phyloP scores from a whole-genome alignment of 192 early-diverging fungal genomes.

The Dimargaris xerosporica region DNA sequence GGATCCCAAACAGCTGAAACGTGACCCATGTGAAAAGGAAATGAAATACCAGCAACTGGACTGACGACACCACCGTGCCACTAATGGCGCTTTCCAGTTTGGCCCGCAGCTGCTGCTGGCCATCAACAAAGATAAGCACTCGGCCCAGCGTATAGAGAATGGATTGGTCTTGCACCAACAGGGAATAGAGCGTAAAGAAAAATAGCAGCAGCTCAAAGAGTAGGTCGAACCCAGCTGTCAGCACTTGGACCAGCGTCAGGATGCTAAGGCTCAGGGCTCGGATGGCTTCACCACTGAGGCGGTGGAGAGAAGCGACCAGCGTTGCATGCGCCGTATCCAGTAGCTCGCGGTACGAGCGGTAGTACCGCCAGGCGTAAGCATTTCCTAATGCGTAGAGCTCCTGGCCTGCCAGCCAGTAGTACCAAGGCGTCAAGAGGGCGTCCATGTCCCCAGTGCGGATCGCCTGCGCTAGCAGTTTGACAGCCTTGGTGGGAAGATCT shows the following conservation, averaged over 20 bases:
- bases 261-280: slow-evolving; percentile 3
- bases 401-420: slow-evolving; percentile 2
- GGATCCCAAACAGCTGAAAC: background rate
- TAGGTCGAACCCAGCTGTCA: slow-evolving; percentile 4
- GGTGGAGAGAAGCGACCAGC: background rate
- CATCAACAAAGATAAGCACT: slow-evolving; percentile 8
- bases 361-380: background rate
- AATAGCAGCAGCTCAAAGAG: background rate
- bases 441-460: background rate
- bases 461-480: background rate
- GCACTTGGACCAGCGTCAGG: background rate
- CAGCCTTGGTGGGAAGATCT: no score
- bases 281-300: background rate
- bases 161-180: slow-evolving; percentile 9
- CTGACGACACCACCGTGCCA: background rate
- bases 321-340: background rate
- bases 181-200: slow-evolving; percentile 11
- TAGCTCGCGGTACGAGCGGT: background rate
- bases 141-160: slow-evolving; percentile 5
- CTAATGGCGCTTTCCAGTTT: slow-evolving; percentile 2
- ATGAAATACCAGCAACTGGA: slow-evolving; percentile 10
- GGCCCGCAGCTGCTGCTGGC: slow-evolving; percentile 5
- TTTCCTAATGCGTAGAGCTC: background rate
- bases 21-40: slow-evolving; percentile 5
- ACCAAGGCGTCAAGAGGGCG: background rate